phyloP scores from a whole-genome alignment of 352 stramenopile genomes.

The Phytophthora tentaculata region DNA sequence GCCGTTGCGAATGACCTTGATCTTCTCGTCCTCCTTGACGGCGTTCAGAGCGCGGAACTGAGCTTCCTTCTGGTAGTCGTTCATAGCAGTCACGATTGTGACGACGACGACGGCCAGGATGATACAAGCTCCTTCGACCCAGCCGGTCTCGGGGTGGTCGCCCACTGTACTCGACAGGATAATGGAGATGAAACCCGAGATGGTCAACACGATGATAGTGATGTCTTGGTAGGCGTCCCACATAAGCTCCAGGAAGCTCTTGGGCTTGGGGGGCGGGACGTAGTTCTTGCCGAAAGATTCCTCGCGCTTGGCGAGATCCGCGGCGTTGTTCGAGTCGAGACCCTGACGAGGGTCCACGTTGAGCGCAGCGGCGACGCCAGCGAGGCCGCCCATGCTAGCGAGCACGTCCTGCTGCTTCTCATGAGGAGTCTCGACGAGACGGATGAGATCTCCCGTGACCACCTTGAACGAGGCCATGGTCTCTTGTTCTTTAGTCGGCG shows the following conservation, averaged over 20 bases:
- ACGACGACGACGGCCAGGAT: constrained; percentile 90
- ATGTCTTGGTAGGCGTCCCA: constrained; percentile 91
- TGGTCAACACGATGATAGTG: constrained; percentile 90
- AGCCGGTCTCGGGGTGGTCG: constrained; percentile 63
- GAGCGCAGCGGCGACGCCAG: constrained; percentile 54
- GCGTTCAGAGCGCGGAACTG: constrained; percentile 89
- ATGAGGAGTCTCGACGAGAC: constrained; percentile 67
- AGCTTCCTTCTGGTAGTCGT: constrained; percentile 93
- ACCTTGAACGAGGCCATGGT: constrained; percentile 51
- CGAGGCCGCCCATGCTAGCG: constrained; percentile 47
- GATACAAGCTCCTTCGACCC: constrained; percentile 92
- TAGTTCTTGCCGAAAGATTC: constrained; percentile 71
- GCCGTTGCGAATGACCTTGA: constrained; percentile 79
- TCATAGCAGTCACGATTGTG: constrained; percentile 84
- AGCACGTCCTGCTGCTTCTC: constrained; percentile 60
- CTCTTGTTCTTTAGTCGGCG: background rate
- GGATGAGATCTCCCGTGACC: constrained; percentile 64
- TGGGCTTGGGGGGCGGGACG: constrained; percentile 54
- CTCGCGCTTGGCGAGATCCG: constrained; percentile 48
- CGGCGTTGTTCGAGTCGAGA: constrained; percentile 48
- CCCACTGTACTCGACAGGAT: constrained; percentile 64
- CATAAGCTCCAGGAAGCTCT: constrained; percentile 82
- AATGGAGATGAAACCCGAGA: constrained; percentile 84
- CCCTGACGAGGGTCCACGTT: constrained; percentile 53
- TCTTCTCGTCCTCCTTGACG: constrained; percentile 78